Base-by-base conservation (phyloP, 768 basidiomycete species). In the Boletus sp. region DNA sequence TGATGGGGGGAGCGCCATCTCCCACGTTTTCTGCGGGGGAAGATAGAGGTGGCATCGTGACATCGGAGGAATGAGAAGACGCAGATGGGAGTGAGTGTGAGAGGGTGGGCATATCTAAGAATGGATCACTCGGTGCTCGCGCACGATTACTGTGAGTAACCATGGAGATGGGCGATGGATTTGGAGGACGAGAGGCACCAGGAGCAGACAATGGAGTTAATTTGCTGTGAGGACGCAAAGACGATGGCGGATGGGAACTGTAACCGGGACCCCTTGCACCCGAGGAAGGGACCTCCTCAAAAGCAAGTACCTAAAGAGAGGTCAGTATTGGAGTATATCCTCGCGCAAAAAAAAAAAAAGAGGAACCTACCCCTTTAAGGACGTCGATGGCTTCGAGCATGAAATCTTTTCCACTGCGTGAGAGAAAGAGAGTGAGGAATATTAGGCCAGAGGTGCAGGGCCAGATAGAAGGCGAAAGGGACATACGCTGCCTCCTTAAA, bases 401-500 rank as follows among this genome's bases (percentile, higher is more conserved):
- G 70, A 96, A 96, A 62, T 93, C 90, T 71, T 91, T 90, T 55
- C 93, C 93, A 66, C 93, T 95, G 71, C 49, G 55, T 61, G 67
- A 60, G 58, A 64, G 52, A 65, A 11, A 39, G 51, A 40, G 50
- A 47, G 57, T 59, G 44, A 46, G 14, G 59, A 53, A 56, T 23
- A 45, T 64, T 27, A 57, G 57, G 57, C 27, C 17, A 58, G 54
- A 50, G 35, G 57, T 43, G 33, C 29, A 35, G 53, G 25, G 25
- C 5, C 27, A 38, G 50, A 51, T 40, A 58, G 50, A 56, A 55
- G 32, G 51, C 42, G 43, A 27, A 50, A 47, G 32, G 35, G 33
- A 82, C 93, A 77, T 78, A 93, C 93, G 90, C 93, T 59, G 92
- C 83, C 73, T 96, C 93, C 66, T 93, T 88, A 74, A 95, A 92